Evolutionary conservation across 228 moss, liverwort and hornwort genomes (phyloP).

Genomic region (Sphagnum magellanicum): DNA sequence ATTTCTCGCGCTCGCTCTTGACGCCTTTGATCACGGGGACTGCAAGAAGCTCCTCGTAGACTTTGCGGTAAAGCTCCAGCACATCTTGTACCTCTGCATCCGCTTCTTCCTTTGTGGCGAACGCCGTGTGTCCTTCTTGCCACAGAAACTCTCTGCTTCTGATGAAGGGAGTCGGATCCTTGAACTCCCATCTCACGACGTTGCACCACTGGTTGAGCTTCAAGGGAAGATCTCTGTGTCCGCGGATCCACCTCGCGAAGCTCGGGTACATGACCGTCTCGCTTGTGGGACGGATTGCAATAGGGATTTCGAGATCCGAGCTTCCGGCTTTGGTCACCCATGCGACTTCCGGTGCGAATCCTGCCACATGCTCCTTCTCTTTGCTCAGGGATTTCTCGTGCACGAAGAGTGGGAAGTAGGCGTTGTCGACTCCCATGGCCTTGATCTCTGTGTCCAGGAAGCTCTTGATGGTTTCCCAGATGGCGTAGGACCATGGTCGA

Average conservation of each 20-base stretch:
- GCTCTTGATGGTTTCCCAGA: slow-evolving; percentile 86
- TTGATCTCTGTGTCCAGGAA: slow-evolving; percentile 85
- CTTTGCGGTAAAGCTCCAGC: slow-evolving; percentile 21
- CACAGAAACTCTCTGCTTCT: slow-evolving; percentile 98
- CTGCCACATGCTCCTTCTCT: slow-evolving; percentile 92
- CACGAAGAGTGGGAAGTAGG: slow-evolving; percentile 87
- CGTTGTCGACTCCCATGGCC: slow-evolving; percentile 85
- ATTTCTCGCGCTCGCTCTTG: slow-evolving; percentile 47
- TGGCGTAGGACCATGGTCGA: slow-evolving; percentile 87
- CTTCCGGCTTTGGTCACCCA: slow-evolving; percentile 93
- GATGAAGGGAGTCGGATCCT: slow-evolving; percentile 97
- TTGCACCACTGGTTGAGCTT: slow-evolving; percentile 97
- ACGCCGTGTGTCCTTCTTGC: slow-evolving; percentile 99
- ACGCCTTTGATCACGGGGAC: slow-evolving; percentile 43
- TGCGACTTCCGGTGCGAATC: slow-evolving; percentile 96
- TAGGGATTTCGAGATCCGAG: slow-evolving; percentile 71
- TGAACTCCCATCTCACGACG: slow-evolving; percentile 97
- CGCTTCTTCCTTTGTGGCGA: slow-evolving; percentile 80
- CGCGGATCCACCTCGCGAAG: slow-evolving; percentile 89
- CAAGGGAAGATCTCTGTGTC: slow-evolving; percentile 93
- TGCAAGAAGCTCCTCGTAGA: slow-evolving; percentile 48
- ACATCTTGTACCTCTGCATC: slow-evolving; percentile 57
- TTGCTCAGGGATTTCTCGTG: slow-evolving; percentile 78
- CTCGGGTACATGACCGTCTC: slow-evolving; percentile 98
- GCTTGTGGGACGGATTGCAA: slow-evolving; percentile 94